Evolutionary conservation across 2,329 filamentous ascomycete genomes (phyloP), one percentile per base, ranked within the genome.

Genomic region (Cladosporium halotolerans): DNA sequence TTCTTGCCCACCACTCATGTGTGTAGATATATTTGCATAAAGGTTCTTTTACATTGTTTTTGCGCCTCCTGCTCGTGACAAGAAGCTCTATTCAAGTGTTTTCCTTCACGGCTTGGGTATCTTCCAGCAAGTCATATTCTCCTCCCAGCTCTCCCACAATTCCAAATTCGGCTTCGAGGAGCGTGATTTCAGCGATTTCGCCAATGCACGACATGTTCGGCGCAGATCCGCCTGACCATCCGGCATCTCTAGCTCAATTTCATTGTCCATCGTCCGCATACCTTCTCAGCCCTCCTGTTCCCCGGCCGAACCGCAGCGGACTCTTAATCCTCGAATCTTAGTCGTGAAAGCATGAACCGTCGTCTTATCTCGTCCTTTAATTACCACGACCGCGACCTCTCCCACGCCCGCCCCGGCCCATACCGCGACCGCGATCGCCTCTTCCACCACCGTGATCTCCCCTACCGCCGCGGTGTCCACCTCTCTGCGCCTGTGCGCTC

Each of bases 401-500:
- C n/a, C 36, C 55, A 8, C 63, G 59, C 55, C 64, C 58, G 1
- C 62, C 63, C 33, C 59, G 61, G 36, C 63, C 64, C 9, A 62
- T 59, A 31, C 63, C 47, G 3, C 58, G 59, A 10, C 58, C 55
- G 18, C 64, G 62, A 6, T 64, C 55, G 2, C 63, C 63, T 52
- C 64, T 50, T 28, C 56, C 52, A 9, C 58, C 36, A 8, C 45
- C 16, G 13, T 40, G 32, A 8, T 38, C 52, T 14, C 60, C 55
- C 32, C 56, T 52, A 16, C 58, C 55, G 19, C 58, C 56, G 33
- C 58, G 38, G 45, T 50, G 57, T 54, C 85, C 79, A 65, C 84
- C 87, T 75, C 75, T 72, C 43, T 64, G 67, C n/a, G 63, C 58
- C 47, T 70, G 66, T 58, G 79, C 80, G 67, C 88, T 86, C 23